Conservation (phyloP, 78 protist genomes). For the Isochrysis galbana region DNA sequence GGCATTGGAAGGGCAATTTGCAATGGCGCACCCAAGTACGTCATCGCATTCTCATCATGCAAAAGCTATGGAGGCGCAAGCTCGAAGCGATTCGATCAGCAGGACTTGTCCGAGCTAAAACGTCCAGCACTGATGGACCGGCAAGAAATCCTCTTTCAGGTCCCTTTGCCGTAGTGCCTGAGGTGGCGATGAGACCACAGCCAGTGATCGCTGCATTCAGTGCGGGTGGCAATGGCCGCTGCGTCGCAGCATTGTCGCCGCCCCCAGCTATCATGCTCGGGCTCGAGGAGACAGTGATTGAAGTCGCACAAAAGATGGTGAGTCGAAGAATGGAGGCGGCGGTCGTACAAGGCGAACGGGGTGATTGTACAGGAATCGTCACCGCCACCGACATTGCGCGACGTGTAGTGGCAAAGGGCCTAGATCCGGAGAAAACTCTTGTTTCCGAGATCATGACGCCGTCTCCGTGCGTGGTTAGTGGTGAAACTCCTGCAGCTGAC, state of each 20-base stretch:
- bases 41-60: too few relatives aligned
- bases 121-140: too few relatives aligned
- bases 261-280: background rate
- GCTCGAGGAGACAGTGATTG: background rate
- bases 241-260: background rate
- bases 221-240: too few relatives aligned
- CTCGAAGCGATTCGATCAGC: too few relatives aligned
- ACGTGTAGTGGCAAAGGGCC: background rate
- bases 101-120: too few relatives aligned
- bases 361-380: background rate
- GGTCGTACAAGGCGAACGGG: background rate
- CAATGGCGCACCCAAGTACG: too few relatives aligned
- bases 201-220: too few relatives aligned
- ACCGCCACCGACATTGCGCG: background rate
- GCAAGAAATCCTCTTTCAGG: too few relatives aligned
- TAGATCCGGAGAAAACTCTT: background rate
- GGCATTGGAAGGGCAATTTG: too few relatives aligned
- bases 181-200: too few relatives aligned
- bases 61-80: too few relatives aligned
- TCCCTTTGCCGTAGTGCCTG: too few relatives aligned
- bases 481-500: background rate
- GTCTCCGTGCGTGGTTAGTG: background rate
- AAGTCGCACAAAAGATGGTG: background rate
- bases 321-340: background rate
- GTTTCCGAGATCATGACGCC: background rate